Percentiles rank a stretch among this genome's conserved stretches.
phyloP scores from a whole-genome alignment of 2,329 filamentous ascomycete species.

The Venturiaceae sp. region DNA sequence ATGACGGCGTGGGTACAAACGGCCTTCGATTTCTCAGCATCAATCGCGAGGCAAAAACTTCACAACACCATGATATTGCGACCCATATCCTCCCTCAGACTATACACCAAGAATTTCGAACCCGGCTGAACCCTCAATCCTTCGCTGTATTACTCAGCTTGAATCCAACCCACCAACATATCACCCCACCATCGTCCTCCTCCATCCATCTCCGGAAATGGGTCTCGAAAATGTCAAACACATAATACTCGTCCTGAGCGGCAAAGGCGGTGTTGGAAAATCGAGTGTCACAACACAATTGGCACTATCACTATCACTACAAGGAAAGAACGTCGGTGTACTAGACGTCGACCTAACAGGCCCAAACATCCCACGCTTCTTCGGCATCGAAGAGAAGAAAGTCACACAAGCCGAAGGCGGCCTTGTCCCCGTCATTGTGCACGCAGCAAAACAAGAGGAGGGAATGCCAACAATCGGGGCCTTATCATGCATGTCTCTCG shows the following conservation, averaged over 20 bases:
- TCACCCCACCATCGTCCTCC: background rate
- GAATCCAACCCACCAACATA: background rate
- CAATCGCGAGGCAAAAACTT: background rate
- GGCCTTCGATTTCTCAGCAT: background rate
- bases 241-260: conserved; percentile 77
- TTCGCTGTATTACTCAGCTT: background rate
- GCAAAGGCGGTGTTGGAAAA: conserved; percentile 97
- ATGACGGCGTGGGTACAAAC: too few relatives aligned
- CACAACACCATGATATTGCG: background rate
- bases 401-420: conserved; percentile 86
- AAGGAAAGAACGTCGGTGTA: conserved; percentile 84
- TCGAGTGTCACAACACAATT: conserved; percentile 96
- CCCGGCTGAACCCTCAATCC: background rate
- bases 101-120: background rate
- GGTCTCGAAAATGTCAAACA: conserved; percentile 22
- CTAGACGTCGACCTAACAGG: conserved; percentile 95
- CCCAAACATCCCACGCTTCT: conserved; percentile 90
- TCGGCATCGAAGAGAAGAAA: conserved; percentile 79
- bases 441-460: conserved; percentile 41
- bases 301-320: conserved; percentile 75
- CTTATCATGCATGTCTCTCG: conserved; percentile 81
- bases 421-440: conserved; percentile 83
- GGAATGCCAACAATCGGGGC: conserved; percentile 39
- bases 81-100: background rate
- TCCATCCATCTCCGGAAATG: background rate